Conservation (phyloP, 805 yeast genomes). For the Kuraishia piskuri region DNA sequence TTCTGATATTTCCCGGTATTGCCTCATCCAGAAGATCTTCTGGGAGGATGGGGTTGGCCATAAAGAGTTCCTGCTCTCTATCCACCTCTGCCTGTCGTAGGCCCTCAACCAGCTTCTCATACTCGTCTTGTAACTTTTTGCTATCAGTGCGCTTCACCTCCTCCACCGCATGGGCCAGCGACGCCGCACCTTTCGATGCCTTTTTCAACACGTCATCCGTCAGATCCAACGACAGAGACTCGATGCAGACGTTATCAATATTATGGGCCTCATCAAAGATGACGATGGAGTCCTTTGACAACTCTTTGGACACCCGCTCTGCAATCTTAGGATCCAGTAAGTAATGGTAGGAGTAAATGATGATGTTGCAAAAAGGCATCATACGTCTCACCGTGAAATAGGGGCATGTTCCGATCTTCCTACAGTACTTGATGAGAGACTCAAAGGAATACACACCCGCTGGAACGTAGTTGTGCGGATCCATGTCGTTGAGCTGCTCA, state of each 20-base stretch:
- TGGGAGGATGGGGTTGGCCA: constrained; percentile 84
- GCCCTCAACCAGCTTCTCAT: constrained; percentile 85
- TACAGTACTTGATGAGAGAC: constrained; percentile 67
- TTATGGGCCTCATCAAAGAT: constrained; percentile 99
- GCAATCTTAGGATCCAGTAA: constrained; percentile 95
- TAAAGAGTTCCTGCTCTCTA: constrained; percentile 56
- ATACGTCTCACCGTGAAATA: constrained; percentile 96
- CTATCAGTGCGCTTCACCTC: constrained; percentile 80
- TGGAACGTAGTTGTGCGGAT: constrained; percentile 84
- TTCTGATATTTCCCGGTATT: constrained; percentile 92
- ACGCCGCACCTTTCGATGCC: constrained; percentile 82
- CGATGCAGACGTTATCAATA: constrained; percentile 97
- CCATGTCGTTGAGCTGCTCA: constrained; percentile 79
- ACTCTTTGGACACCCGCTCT: constrained; percentile 85
- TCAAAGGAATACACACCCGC: constrained; percentile 95
- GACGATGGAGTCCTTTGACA: constrained; percentile 86
- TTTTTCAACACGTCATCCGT: constrained; percentile 83
- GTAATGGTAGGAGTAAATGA: constrained; percentile 95
- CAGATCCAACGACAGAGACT: constrained; percentile 82
- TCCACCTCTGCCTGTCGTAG: constrained; percentile 68
- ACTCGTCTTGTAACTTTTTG: constrained; percentile 78
- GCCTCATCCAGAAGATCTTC: constrained; percentile 85
- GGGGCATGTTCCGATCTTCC: constrained; percentile 79
- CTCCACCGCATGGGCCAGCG: constrained; percentile 73
- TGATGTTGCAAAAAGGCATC: constrained; percentile 89